Evolutionary conservation across 164 flowering plant genomes (phyloP).

Genomic region (Taxillus chinensis): DNA sequence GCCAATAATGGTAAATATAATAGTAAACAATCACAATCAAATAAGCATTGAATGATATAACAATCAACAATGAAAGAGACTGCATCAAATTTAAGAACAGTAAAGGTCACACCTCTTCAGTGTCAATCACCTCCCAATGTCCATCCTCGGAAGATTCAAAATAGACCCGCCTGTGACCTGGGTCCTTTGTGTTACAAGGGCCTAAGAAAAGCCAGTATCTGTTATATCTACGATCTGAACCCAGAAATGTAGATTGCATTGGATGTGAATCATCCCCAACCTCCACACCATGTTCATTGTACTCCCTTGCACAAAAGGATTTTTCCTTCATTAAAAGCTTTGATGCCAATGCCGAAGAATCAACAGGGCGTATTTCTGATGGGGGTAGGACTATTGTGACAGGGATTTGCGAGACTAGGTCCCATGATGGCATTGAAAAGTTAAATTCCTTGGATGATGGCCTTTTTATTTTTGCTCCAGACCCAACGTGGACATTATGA

Average conservation of each 20-base stretch:
- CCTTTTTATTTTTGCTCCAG: constrained; percentile 85
- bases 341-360: constrained; percentile 35
- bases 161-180: constrained; percentile 83
- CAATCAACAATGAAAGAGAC: neutral
- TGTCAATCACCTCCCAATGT: constrained; percentile 92
- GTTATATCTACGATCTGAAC: constrained; percentile 93
- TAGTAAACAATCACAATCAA: too few relatives aligned
- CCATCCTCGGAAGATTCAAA: constrained; percentile 99
- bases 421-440: constrained; percentile 15
- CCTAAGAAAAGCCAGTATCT: constrained; percentile 98
- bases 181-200: constrained; percentile 70
- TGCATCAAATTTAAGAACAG: neutral
- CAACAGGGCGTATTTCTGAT: constrained; percentile 28
- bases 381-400: constrained; percentile 14
- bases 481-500: constrained; percentile 31
- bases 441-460: constrained; percentile 26
- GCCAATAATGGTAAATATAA: too few relatives aligned
- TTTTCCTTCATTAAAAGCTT: constrained; percentile 19
- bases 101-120: constrained; percentile 50
- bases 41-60: neutral
- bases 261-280: constrained; percentile 39
- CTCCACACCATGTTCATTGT: constrained; percentile 14
- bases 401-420: constrained; percentile 13
- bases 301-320: constrained; percentile 15
- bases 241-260: constrained; percentile 75